Conservation (phyloP, 495 filamentous ascomycete genomes). For the Talaromyces proteolyticus region DNA sequence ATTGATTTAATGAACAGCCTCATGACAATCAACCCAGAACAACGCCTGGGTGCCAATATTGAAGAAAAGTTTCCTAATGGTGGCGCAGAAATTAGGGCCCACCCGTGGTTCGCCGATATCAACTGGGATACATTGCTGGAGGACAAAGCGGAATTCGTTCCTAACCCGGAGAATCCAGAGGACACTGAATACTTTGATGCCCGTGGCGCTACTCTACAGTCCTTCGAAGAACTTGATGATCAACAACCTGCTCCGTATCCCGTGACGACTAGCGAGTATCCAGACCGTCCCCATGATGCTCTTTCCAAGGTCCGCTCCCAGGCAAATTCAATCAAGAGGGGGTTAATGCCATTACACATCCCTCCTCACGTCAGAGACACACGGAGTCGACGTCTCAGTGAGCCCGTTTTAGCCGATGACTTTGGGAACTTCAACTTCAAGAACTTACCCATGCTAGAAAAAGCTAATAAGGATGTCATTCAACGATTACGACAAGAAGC, state of each 20-base stretch:
- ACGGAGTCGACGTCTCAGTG: slow-evolving; percentile 81
- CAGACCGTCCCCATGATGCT: slow-evolving; percentile 88
- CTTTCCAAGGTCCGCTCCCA: slow-evolving; percentile 84
- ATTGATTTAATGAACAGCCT: slow-evolving; percentile 90
- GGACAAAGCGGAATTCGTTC: slow-evolving; percentile 94
- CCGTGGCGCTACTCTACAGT: slow-evolving; percentile 81
- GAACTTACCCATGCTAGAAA: slow-evolving; percentile 92
- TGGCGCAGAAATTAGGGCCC: slow-evolving; percentile 81
- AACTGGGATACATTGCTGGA: slow-evolving; percentile 88
- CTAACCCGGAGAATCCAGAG: slow-evolving; percentile 85
- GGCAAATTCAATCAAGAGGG: slow-evolving; percentile 77
- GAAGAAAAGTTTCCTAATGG: slow-evolving; percentile 73
- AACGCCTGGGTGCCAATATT: slow-evolving; percentile 78
- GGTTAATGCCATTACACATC: slow-evolving; percentile 91
- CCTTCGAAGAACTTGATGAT: slow-evolving; percentile 90
- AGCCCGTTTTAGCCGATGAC: slow-evolving; percentile 82
- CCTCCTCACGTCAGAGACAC: slow-evolving; percentile 90
- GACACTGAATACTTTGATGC: slow-evolving; percentile 98
- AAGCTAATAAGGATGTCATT: slow-evolving; percentile 97
- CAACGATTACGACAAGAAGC: slow-evolving; percentile 91
- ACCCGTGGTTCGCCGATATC: slow-evolving; percentile 82
- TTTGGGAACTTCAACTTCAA: slow-evolving; percentile 97
- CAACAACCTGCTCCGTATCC: slow-evolving; percentile 47
- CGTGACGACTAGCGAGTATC: slow-evolving; percentile 46
- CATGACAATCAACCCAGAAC: slow-evolving; percentile 71